phyloP scores from a whole-genome alignment of 1,284 basidiomycete species.

The Rhodotorula sp. region DNA sequence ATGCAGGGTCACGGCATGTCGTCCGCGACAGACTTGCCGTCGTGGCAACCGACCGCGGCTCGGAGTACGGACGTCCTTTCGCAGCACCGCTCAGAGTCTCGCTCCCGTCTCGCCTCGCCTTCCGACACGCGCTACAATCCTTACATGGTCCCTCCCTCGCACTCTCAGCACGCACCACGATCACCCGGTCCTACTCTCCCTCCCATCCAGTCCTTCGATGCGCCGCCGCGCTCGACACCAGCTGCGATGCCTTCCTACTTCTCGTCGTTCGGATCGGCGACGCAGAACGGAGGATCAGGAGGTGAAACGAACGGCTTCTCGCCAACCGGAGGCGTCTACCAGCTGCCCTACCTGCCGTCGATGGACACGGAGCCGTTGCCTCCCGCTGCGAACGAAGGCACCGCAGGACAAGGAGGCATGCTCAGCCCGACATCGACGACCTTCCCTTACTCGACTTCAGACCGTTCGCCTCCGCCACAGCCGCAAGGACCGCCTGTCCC shows the following conservation, averaged over 20 bases:
- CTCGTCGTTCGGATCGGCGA: neutral
- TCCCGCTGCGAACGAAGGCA: neutral
- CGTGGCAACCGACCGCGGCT: neutral
- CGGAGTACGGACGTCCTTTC: neutral
- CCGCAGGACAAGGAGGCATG: neutral
- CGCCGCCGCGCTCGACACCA: conserved; percentile 25
- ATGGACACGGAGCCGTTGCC: conserved; percentile 22
- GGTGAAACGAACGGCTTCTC: neutral
- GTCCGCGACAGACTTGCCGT: conserved; percentile 5
- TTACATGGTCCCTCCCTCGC: neutral
- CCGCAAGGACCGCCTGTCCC: neutral
- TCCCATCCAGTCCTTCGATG: conserved; percentile 17
- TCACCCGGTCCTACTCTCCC: conserved; percentile 14
- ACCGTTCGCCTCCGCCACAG: neutral
- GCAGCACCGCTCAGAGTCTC: conserved; percentile 15
- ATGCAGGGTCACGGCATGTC: conserved; percentile 37
- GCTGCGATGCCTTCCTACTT: conserved; percentile 27
- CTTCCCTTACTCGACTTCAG: conserved; percentile 12
- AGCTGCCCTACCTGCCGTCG: conserved; percentile 15
- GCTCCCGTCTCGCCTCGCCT: conserved; percentile 15
- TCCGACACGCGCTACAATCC: neutral
- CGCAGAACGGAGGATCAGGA: neutral
- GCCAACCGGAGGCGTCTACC: conserved; percentile 3
- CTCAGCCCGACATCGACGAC: conserved; percentile 4
- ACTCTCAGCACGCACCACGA: neutral